Evolutionary conservation across 495 filamentous ascomycete genomes (phyloP), one percentile per base, ranked within the genome.

Genomic region (Cairneyella variabilis): DNA sequence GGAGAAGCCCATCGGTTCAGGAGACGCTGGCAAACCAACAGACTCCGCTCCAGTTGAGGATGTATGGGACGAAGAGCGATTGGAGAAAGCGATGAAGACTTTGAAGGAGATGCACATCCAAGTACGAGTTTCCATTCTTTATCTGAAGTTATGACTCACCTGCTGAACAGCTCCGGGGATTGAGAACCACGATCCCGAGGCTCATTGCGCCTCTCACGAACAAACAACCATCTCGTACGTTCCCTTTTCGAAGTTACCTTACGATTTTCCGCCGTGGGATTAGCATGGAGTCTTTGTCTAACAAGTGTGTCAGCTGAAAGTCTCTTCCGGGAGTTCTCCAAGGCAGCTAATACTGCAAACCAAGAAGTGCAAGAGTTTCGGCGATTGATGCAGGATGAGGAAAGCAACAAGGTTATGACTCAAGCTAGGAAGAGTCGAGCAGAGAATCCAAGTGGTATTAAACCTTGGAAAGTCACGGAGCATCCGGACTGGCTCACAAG

Each of bases 401-500:
- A 76, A 41, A 69, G 63, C 51, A 69, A 65, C 38, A 71, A 64
- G 45, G 64, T 72, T 25, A 58, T 80, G 10, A 57, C 68, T 1
- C 64, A 69, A 16, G 73, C 70, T 1, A 66, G 53, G 22, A 66
- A 71, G 50, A 78, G 76, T 54, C 68, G 69, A 23, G 65, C 66
- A 44, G 64, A 69, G 21, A 73, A 75, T 40, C 70, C 74, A 0
- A 66, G 67, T 39, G 75, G 72, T 12, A 75, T 80, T 48, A 75
- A 68, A 56, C 68, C 71, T 25, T 82, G 78, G 77, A 64, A 63
- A 18, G 65, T 71, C 3, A 67, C 60, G 18, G 74, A 80, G 8
- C 66, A 80, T 51, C 74, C 76, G 0, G 69, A 74, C 32, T 79
- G 76, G 76, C 60, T 70, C n/a, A 61, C 30, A 27, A 51, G 52